These are phyloP conservation scores for Camelina laxa DNA, from an alignment of 345 rosid genomes.

Conservation along the genomic window DNA sequence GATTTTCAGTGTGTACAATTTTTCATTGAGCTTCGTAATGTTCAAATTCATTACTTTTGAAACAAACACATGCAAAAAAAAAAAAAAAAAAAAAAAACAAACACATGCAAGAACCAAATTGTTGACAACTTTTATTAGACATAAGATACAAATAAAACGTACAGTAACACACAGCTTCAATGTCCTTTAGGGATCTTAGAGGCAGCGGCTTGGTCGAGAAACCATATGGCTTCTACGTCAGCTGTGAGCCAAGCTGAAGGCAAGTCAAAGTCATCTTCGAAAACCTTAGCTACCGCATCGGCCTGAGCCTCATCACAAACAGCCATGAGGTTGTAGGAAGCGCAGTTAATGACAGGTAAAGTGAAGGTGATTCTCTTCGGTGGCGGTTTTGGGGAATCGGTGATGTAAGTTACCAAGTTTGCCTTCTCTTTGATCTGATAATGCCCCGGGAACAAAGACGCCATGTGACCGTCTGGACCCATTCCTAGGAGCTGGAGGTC, in stretches of 20 bases:
- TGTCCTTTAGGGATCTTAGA: conserved; percentile 37
- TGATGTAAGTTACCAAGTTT: conserved; percentile 73
- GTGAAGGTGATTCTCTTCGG: conserved; percentile 84
- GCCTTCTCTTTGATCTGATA: conserved; percentile 59
- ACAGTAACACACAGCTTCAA: not conserved
- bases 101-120: too few species aligned
- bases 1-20: too few species aligned
- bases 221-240: conserved; percentile 69
- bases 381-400: conserved; percentile 80
- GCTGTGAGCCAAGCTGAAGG: conserved; percentile 73
- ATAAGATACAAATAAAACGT: too few species aligned
- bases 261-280: conserved; percentile 43
- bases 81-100: too few species aligned
- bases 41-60: too few species aligned
- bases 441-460: conserved; percentile 80
- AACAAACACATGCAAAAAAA: too few species aligned
- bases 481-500: conserved; percentile 83
- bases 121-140: too few species aligned
- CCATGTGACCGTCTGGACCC: conserved; percentile 94
- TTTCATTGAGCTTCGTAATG: too few species aligned
- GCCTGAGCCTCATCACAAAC: conserved; percentile 67
- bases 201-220: conserved; percentile 77
- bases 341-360: conserved; percentile 77
- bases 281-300: conserved; percentile 56
- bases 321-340: conserved; percentile 72